Evolutionary conservation across 495 filamentous ascomycete species (phyloP).

Genomic region (Halenospora varia): DNA sequence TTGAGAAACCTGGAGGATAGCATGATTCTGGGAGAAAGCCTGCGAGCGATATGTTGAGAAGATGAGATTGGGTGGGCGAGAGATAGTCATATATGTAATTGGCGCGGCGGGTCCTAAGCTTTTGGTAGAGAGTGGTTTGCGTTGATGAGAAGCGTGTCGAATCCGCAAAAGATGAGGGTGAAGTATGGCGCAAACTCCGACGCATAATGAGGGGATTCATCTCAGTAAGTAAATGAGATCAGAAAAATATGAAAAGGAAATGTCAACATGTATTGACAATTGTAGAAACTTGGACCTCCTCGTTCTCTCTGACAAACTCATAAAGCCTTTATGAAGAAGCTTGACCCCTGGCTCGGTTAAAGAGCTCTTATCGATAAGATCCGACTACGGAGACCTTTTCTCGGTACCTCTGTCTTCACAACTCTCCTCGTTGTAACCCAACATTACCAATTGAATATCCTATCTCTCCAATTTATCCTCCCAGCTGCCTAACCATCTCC

Average conservation of each 20-base stretch:
- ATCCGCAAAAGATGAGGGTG: not conserved
- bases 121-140: slow-evolving; percentile 6
- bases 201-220: not conserved
- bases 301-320: too few relatives aligned
- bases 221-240: not conserved
- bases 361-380: slow-evolving; percentile 18
- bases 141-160: not conserved
- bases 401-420: not conserved
- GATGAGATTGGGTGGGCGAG: slow-evolving; percentile 57
- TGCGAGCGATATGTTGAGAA: slow-evolving; percentile 58
- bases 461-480: slow-evolving; percentile 19
- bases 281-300: too few relatives aligned
- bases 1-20: slow-evolving; percentile 12
- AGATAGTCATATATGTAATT: slow-evolving; percentile 61
- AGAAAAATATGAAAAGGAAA: not conserved
- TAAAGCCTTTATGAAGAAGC: not conserved
- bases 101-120: slow-evolving; percentile 37
- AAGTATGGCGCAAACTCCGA: not conserved
- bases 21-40: slow-evolving; percentile 47
- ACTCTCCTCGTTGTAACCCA: too few relatives aligned
- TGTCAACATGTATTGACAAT: too few relatives aligned
- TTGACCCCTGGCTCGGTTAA: too few relatives aligned
- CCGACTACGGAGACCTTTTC: not conserved
- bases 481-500: slow-evolving; percentile 55
- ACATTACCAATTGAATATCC: not conserved